These are phyloP conservation scores for Cyclocybe cylindracea DNA, from an alignment of 768 basidiomycete species.

Conservation along the genomic window DNA sequence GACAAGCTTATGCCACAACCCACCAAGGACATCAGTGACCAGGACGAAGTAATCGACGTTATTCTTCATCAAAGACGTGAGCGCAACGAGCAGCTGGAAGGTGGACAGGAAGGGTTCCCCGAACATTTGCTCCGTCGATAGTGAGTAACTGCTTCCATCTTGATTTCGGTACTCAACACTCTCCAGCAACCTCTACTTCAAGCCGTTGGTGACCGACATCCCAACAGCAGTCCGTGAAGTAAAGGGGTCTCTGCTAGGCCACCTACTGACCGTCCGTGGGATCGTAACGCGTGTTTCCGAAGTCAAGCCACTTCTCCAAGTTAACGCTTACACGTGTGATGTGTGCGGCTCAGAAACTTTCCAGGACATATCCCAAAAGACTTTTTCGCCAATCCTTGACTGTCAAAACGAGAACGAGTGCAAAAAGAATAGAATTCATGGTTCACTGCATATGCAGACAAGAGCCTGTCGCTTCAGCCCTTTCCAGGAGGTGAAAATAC, in stretches of 20 bases:
- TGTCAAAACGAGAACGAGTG: constrained; percentile 89
- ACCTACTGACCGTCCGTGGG: constrained; percentile 92
- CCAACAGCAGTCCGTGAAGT: constrained; percentile 92
- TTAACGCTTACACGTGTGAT: constrained; percentile 98
- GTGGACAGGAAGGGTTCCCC: constrained; percentile 79
- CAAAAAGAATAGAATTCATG: constrained; percentile 81
- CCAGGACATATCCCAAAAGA: constrained; percentile 92
- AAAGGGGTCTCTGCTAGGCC: constrained; percentile 83
- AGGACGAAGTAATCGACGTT: constrained; percentile 95
- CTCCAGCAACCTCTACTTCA: constrained; percentile 89
- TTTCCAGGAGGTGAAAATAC: constrained; percentile 98
- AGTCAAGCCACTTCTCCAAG: constrained; percentile 95
- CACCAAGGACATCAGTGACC: constrained; percentile 85
- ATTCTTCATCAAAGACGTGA: constrained; percentile 93
- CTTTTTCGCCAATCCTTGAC: constrained; percentile 85
- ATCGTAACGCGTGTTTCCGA: constrained; percentile 99
- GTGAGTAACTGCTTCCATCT: constrained; percentile 52
- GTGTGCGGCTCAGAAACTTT: constrained; percentile 98
- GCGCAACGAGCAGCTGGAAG: constrained; percentile 81
- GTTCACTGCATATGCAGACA: constrained; percentile 97
- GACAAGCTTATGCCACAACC: constrained; percentile 89
- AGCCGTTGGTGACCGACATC: constrained; percentile 74
- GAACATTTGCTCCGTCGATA: constrained; percentile 92
- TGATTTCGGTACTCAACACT: constrained; percentile 13
- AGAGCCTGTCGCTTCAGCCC: constrained; percentile 95